Base-by-base conservation (phyloP, 208 protist genomes). In the Trypanosoma grayi region DNA sequence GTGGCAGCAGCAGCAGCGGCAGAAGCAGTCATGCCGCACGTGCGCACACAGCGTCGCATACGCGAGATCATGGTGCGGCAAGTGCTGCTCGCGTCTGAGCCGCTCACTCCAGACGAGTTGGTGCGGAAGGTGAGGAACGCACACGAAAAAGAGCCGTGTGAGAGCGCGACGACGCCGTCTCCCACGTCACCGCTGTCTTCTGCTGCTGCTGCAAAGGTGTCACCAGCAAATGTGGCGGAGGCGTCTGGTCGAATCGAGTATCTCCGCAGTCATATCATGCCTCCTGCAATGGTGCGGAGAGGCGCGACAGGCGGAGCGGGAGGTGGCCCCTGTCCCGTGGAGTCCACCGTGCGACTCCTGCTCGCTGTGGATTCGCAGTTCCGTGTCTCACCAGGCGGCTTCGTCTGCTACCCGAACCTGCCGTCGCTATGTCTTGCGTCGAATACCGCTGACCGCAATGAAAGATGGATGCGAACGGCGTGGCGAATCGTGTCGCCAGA, bases 321-420 rank as follows among this genome's bases (percentile, higher is more conserved):
- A 40, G 31, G 14, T 59, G 18, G 4, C 36, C 7, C 33, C 2
- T 57, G 27, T 27, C 22, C 13, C 14, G 33, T 61, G 18, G 50
- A 73, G 68, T 82, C 73, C 60, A 76, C 78, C 25, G 55, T 75
- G 22, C 66, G 73, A n/a, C 45, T 73, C 9, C 37, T 87, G 31
- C 63, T 92, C 14, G 66, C 83, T 22, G 51, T 75, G 3, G 85
- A 92, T 39, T 39, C 85, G 2, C 73, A 83, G 51, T 83, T 92
- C 39, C 75, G 76, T 31, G 46, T 92, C n/a, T 77, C 72, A 0
- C 31, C 55, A 11, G 70, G 61, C 14, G 76, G 76, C 6, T 61
- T 59, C 22, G 73, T 88, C 14, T 86, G 78, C 54, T 92, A 86
- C 54, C 81, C 85, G 6, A 65, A 64, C 4, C 47, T 81, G 25